Conservation (phyloP, 805 yeast species). For the Candida corydali region DNA sequence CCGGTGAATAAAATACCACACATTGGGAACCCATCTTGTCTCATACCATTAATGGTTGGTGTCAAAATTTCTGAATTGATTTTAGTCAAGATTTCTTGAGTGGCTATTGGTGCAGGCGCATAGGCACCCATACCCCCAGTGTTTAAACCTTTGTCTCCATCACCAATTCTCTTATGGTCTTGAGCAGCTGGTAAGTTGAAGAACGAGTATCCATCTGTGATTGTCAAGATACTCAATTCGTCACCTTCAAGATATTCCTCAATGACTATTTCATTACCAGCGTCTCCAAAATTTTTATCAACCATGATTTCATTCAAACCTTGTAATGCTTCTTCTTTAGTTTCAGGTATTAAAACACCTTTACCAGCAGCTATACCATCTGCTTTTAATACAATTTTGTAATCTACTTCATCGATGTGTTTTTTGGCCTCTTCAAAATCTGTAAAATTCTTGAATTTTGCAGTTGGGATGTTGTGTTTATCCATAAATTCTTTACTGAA, state of each 20-base stretch:
- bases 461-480: constrained; percentile 90
- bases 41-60: constrained; percentile 95
- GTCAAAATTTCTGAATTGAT: constrained; percentile 74
- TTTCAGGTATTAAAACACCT: constrained; percentile 90
- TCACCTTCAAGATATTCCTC: constrained; percentile 97
- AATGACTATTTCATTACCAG: constrained; percentile 89
- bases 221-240: constrained; percentile 87
- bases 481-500: constrained; percentile 93
- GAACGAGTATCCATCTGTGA: constrained; percentile 90
- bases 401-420: constrained; percentile 61
- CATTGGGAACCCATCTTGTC: constrained; percentile 92
- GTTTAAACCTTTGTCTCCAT: constrained; percentile 90
- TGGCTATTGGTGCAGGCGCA: constrained; percentile 96
- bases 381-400: constrained; percentile 89
- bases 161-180: constrained; percentile 94
- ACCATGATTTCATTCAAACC: constrained; percentile 90
- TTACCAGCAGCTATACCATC: constrained; percentile 98
- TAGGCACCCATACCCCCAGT: constrained; percentile 99
- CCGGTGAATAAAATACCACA: constrained; percentile 96
- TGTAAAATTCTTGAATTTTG: constrained; percentile 79
- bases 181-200: constrained; percentile 95
- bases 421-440: constrained; percentile 69
- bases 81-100: constrained; percentile 62
- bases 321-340: constrained; percentile 75
- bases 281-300: constrained; percentile 80